Conservation (phyloP, 208 protist genomes). For the Acanthamoeba castellanii region DNA sequence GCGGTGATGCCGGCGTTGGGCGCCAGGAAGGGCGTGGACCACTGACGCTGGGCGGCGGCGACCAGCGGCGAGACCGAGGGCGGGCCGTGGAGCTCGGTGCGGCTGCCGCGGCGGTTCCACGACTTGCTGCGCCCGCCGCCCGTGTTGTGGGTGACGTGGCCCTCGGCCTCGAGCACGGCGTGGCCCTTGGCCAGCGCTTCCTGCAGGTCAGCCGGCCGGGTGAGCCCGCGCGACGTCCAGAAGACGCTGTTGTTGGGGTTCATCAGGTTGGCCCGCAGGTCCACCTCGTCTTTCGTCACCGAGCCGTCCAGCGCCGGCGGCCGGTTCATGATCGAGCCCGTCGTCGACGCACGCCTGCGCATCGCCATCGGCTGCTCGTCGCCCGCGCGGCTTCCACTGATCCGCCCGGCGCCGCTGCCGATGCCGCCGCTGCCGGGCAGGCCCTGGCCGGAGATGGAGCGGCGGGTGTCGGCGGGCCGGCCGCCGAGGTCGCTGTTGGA, state of each 20-base stretch:
- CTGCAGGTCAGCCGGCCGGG: constrained; percentile 1
- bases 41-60: constrained; percentile 8
- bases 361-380: neutral
- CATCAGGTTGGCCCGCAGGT: constrained; percentile 65
- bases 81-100: neutral
- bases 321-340: neutral
- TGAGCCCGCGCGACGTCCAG: constrained; percentile 47
- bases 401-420: neutral
- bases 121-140: neutral
- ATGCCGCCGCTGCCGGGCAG: neutral
- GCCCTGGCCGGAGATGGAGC: constrained; percentile 14
- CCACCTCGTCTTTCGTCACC: constrained; percentile 47
- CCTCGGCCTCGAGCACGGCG: constrained; percentile 20
- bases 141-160: constrained; percentile 2
- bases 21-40: constrained; percentile 5
- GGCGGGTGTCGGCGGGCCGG: neutral
- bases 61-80: neutral
- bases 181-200: constrained; percentile 38
- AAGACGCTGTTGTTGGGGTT: constrained; percentile 70
- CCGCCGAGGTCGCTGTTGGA: neutral
- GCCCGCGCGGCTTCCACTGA: neutral
- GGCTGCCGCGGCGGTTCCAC: constrained; percentile 45
- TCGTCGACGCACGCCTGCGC: neutral
- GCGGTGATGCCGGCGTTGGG: neutral
- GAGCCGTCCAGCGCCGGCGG: neutral